A percentile compares a stretch with the other conserved stretches of the same genome.
Conservation (phyloP, 2,329 filamentous ascomycete genomes). For the Neonectria coccinea region DNA sequence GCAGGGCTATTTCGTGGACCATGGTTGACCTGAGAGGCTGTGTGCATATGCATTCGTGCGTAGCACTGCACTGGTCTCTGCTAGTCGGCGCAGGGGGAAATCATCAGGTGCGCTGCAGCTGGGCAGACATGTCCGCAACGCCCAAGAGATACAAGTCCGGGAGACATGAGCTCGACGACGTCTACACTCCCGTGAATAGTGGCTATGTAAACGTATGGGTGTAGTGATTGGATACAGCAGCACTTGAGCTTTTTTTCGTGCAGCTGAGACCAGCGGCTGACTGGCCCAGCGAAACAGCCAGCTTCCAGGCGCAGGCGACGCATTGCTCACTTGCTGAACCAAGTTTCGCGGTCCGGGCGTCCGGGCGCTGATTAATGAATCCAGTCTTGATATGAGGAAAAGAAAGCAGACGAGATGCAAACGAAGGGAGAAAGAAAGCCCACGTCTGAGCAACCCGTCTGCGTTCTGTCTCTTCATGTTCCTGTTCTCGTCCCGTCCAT, state of each 20-base stretch:
- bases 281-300: conserved; percentile 7
- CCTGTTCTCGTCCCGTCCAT: background rate
- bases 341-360: conserved; percentile 10
- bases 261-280: conserved; percentile 19
- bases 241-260: conserved; percentile 2
- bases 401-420: background rate
- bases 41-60: conserved; percentile 36
- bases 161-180: conserved; percentile 3
- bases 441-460: background rate
- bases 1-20: conserved; percentile 5
- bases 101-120: conserved; percentile 40
- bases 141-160: background rate
- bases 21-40: conserved; percentile 27
- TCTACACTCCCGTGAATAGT: background rate
- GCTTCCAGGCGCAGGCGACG: conserved; percentile 30
- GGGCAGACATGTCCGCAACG: conserved; percentile 22
- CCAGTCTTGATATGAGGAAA: background rate
- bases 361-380: conserved; percentile 9
- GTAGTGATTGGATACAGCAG: background rate
- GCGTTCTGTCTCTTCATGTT: background rate
- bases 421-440: background rate
- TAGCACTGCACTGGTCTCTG: conserved; percentile 10
- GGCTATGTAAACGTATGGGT: background rate
- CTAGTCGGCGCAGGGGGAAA: conserved; percentile 35
- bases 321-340: conserved; percentile 38